phyloP scores from a whole-genome alignment of 257 asterid genomes.

The Solanum etuberosum region DNA sequence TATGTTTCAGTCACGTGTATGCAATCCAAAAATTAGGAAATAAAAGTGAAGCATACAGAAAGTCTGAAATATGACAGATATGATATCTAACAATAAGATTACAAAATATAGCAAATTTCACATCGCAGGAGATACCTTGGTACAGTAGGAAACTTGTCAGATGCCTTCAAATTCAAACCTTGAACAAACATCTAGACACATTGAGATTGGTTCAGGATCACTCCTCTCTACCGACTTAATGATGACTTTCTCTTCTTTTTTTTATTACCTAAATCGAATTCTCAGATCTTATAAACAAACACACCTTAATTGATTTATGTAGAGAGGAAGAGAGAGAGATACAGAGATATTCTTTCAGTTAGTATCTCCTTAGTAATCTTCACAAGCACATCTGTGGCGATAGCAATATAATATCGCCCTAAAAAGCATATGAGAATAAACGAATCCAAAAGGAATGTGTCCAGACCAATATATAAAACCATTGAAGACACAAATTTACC shows the following conservation, averaged over 20 bases:
- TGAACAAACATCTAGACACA: background rate
- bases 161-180: background rate
- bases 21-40: background rate
- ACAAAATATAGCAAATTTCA: background rate
- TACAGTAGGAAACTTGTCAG: background rate
- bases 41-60: background rate
- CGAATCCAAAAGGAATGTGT: background rate
- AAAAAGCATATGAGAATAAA: background rate
- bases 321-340: background rate
- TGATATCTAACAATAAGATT: background rate
- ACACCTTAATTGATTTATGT: background rate
- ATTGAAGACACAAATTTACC: conserved; percentile 28
- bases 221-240: background rate
- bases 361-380: background rate
- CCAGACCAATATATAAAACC: background rate
- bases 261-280: background rate
- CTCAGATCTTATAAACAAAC: background rate
- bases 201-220: background rate
- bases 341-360: background rate
- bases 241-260: background rate
- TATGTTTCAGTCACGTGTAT: background rate
- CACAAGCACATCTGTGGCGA: background rate
- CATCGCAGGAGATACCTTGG: background rate
- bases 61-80: background rate
- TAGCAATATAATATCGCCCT: background rate